Base-by-base conservation (phyloP, 129 eudicot species). In the Sambucus nigra region DNA sequence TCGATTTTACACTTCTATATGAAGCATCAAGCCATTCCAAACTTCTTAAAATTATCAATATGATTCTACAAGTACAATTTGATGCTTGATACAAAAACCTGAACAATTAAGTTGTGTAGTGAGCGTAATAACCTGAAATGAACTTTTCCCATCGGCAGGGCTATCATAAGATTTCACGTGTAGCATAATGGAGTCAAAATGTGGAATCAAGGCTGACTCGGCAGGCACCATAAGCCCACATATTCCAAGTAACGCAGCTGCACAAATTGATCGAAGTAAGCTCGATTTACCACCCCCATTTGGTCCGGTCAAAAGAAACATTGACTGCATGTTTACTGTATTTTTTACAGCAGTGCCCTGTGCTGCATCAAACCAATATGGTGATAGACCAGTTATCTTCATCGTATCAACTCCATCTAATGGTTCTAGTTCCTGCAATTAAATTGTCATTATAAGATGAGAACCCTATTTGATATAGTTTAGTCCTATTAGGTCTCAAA, bases 121-220 rank as follows among this genome's bases (percentile, higher is more conserved):
- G n/a, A n/a, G n/a, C n/a, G n/a, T n/a, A n/a, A n/a, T n/a, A n/a
- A 88, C 97, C 97, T 89, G 97, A 72, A 89, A 89, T 20, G 98
- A 91, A 77, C 98, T 91, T 54, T 91, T 91, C 45, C 98, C 98
- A 76, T 91, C 98, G n/a, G 86, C 81, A 64, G 98, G 98, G 65
- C 98, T 91, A 57, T 91, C 98, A 58, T 85, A 91, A 46, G 98
- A 85, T 70, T 91, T 91, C 79, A 91, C 71, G 55, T 91, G 98
- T 44, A 91, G 74, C 87, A 81, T 81, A 47, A 91, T 85, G 60
- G 98, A 75, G 73, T 91, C 98, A 60, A 91, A 91, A 71, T 91
- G 94, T 44, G 98, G 98, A 25, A 91, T 76, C 17, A 51, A 65
- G 62, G 98, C 98, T 27, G 95, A 84, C 68, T 79, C 79, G 1